Evolutionary conservation across 306 rosid species (phyloP).

Genomic region (Cucumis hystrix): DNA sequence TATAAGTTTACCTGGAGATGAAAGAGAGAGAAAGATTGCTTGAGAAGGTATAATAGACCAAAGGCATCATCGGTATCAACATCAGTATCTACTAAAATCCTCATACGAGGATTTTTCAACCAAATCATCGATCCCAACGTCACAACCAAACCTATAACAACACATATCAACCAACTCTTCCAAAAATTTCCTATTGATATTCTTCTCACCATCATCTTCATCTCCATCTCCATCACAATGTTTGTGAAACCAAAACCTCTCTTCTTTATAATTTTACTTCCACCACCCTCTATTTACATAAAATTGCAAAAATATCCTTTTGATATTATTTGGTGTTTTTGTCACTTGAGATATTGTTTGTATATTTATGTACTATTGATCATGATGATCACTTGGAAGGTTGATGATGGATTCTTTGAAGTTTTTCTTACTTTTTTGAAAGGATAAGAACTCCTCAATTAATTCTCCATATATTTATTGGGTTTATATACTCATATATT

Average conservation of each 20-base stretch:
- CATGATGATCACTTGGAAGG: not conserved
- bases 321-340: not conserved
- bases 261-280: not conserved
- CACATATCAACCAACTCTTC: not conserved
- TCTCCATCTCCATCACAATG: not conserved
- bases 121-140: not conserved
- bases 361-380: not conserved
- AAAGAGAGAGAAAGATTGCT: conserved; percentile 71
- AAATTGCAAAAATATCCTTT: too few relatives aligned
- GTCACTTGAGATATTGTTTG: not conserved
- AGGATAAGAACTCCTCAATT: not conserved
- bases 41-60: conserved; percentile 68
- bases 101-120: conserved; percentile 9
- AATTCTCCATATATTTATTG: not conserved
- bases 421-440: not conserved
- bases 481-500: not conserved
- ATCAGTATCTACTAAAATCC: conserved; percentile 78
- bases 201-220: not conserved
- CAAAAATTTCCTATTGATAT: not conserved
- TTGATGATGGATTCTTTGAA: not conserved
- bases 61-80: conserved; percentile 79
- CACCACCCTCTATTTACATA: too few relatives aligned
- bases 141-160: not conserved
- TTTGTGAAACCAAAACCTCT: not conserved
- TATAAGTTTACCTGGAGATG: conserved; percentile 37